A percentile compares a stretch with the other conserved stretches of the same genome.
These are phyloP conservation scores for Fraxinus latifolia DNA, from an alignment of 305 asterid species.

Conservation along the genomic window DNA sequence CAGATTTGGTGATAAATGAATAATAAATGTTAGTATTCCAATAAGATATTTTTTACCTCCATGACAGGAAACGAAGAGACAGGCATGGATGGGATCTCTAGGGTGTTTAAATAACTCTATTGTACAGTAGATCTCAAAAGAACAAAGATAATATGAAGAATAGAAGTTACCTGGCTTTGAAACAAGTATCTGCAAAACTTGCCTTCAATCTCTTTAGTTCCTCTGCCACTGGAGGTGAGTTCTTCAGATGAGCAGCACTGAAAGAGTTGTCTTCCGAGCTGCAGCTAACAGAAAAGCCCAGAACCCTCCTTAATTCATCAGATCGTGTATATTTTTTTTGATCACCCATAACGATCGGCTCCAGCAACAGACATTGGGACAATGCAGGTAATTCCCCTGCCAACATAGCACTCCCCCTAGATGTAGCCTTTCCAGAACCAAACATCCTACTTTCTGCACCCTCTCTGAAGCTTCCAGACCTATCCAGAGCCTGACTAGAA, in stretches of 20 bases:
- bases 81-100: neutral
- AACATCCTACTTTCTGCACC: slow-evolving; percentile 56
- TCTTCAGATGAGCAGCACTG: slow-evolving; percentile 58
- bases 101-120: neutral
- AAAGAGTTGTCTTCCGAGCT: slow-evolving; percentile 65
- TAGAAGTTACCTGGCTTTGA: slow-evolving; percentile 64
- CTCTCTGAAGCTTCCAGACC: slow-evolving; percentile 85
- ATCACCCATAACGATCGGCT: slow-evolving; percentile 63
- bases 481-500: slow-evolving; percentile 56
- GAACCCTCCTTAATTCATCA: slow-evolving; percentile 67
- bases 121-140: slow-evolving; percentile 11
- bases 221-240: slow-evolving; percentile 63
- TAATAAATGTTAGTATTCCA: neutral
- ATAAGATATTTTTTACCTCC: neutral
- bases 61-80: neutral
- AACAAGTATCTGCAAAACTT: slow-evolving; percentile 55
- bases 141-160: slow-evolving; percentile 8
- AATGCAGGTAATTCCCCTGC: slow-evolving; percentile 56
- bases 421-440: slow-evolving; percentile 59
- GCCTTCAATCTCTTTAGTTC: slow-evolving; percentile 66
- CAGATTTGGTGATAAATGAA: neutral
- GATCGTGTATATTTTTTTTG: slow-evolving; percentile 47
- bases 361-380: slow-evolving; percentile 70
- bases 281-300: slow-evolving; percentile 57
- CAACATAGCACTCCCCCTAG: slow-evolving; percentile 49